Evolutionary conservation across 495 filamentous ascomycete genomes (phyloP).

Genomic region (Penicillium psychrofluorescens): DNA sequence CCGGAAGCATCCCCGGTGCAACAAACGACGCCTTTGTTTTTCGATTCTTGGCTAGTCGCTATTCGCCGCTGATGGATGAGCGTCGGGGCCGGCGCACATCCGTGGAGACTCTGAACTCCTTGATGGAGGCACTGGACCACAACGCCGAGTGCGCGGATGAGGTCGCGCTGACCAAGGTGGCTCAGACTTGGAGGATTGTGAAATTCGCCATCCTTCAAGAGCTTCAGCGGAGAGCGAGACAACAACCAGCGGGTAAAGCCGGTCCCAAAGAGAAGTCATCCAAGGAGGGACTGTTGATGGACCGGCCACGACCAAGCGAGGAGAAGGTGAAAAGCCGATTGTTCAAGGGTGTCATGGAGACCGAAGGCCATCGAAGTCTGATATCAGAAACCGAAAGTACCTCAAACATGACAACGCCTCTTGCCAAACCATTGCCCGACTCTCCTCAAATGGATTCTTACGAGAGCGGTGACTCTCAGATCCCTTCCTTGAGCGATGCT

Average conservation of each 20-base stretch:
- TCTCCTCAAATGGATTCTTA: conserved; percentile 28
- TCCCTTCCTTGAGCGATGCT: conserved; percentile 25
- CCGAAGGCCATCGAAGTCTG: conserved; percentile 21
- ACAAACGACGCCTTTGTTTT: conserved; percentile 47
- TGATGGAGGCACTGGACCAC: conserved; percentile 47
- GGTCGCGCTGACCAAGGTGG: conserved; percentile 52
- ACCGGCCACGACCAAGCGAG: conserved; percentile 26
- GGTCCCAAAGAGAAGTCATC: conserved; percentile 22
- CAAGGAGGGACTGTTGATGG: conserved; percentile 22
- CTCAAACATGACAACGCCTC: conserved; percentile 72
- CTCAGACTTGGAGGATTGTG: conserved; percentile 70
- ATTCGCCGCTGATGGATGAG: conserved; percentile 37
- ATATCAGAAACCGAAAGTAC: conserved; percentile 56
- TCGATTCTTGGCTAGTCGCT: conserved; percentile 52
- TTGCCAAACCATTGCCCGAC: conserved; percentile 60
- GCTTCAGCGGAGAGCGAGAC: conserved; percentile 48
- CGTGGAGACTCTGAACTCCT: conserved; percentile 34
- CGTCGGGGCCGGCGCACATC: conserved; percentile 13
- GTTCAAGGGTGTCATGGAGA: conserved; percentile 39
- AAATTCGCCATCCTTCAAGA: conserved; percentile 55
- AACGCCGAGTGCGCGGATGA: conserved; percentile 58
- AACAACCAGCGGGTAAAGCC: conserved; percentile 33
- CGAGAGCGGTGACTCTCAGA: conserved; percentile 21
- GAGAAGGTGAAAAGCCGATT: conserved; percentile 35
- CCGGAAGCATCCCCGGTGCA: conserved; percentile 50